A percentile compares a stretch with the other conserved stretches of the same genome.
Conservation (phyloP, 2,329 filamentous ascomycete species). For the Whalleya microplaca region DNA sequence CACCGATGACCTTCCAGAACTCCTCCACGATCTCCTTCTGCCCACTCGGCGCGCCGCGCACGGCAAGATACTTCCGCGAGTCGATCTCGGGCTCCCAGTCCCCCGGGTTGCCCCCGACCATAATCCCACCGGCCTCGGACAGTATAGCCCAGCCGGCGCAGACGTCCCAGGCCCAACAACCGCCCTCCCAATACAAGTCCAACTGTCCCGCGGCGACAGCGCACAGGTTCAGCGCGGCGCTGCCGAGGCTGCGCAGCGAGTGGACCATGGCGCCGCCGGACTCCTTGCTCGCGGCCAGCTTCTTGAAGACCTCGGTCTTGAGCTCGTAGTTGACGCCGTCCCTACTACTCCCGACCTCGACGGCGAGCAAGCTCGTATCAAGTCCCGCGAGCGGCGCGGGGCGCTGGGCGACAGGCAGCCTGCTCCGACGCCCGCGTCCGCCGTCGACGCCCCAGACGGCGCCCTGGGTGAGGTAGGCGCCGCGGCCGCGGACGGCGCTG, state of each 20-base stretch:
- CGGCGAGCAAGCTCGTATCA: conserved; percentile 65
- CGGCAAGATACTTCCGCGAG: conserved; percentile 63
- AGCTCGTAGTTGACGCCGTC: conserved; percentile 71
- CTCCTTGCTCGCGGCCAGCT: conserved; percentile 60
- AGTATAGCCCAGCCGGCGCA: conserved; percentile 81
- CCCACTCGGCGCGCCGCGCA: conserved; percentile 61
- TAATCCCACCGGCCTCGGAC: conserved; percentile 71
- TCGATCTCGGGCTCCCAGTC: conserved; percentile 68
- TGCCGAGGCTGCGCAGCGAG: conserved; percentile 70
- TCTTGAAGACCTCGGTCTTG: conserved; percentile 68
- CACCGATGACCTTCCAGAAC: conserved; percentile 65
- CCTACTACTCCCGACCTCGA: conserved; percentile 75
- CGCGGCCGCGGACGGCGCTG: conserved; percentile 69
- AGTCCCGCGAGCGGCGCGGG: conserved; percentile 63
- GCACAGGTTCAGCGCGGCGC: conserved; percentile 76
- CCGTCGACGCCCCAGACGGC: conserved; percentile 44
- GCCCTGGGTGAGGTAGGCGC: conserved; percentile 61
- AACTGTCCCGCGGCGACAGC: conserved; percentile 71
- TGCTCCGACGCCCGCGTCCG: conserved; percentile 40
- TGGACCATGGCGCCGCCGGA: conserved; percentile 77
- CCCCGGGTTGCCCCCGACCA: conserved; percentile 75
- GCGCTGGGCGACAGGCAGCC: conserved; percentile 50
- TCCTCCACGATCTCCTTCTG: conserved; percentile 67
- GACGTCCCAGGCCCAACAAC: conserved; percentile 86
- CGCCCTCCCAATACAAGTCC: conserved; percentile 81